Evolutionary conservation across 2,329 filamentous ascomycete species (phyloP), one percentile per base, ranked within the genome.

Genomic region (Aureobasidium sp.): DNA sequence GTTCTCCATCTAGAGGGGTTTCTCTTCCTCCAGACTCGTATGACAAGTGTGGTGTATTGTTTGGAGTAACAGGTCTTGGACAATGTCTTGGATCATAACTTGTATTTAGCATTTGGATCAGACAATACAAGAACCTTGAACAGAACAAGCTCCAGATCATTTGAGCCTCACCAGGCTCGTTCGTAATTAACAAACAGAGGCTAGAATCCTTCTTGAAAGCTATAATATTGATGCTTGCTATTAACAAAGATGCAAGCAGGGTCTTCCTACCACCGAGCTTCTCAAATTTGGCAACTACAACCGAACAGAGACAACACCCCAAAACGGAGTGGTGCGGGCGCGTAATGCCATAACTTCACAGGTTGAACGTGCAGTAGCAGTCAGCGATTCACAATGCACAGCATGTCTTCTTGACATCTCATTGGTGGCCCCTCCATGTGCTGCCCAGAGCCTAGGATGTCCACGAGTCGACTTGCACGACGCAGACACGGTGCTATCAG

Each of bases 311-410:
- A 33, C 37, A 42, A 11, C 42, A 39, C 7, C 31, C 42, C 0
- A 48, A 58, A 47, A 5, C 5, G 35, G 42, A 50, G 8, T 60
- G 45, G 57, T 24, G 57, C 19, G 33, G 45, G 57, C 57, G 57
- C 57, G 44, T 60, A 60, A 40, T 42, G 3, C 29, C 22, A 40
- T 11, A 42, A 60, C 45, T 22, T 60, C 57, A 60, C 57, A 60
- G 57, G 57, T 60, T 35, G 17, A 60, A 19, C 24, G 42, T 50
- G 57, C 57, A 60, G 31, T 24, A 33, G n/a, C 35, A 49, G 33
- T 50, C 35, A 50, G 33, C 45, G 57, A 31, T 50, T 50, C 57
- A 60, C 44, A 60, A 50, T 50, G 57, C 57, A 60, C 35, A 49
- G 45, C 57, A 50, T 42, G 45, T 29, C n/a, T 60, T 24, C 29